phyloP scores from a whole-genome alignment of 176 grass and related monocot genomes.

The Luzula sylvatica region DNA sequence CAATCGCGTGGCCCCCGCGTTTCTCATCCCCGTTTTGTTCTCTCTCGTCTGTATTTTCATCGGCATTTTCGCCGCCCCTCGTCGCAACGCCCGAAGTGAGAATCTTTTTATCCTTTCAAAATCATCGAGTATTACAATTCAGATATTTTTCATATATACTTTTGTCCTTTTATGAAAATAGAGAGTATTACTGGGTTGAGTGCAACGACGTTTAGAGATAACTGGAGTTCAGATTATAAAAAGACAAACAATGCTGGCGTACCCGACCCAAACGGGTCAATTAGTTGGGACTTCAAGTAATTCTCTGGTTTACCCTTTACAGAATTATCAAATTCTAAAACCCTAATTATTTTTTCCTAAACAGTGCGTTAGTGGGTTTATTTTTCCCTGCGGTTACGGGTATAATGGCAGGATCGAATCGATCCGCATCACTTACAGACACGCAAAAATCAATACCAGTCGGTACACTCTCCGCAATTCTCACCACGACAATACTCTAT shows the following conservation, averaged over 20 bases:
- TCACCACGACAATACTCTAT: slow-evolving; percentile 79
- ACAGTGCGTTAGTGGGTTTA: slow-evolving; percentile 93
- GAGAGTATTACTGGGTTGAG: slow-evolving; percentile 84
- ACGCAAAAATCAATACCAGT: slow-evolving; percentile 96
- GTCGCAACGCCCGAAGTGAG: slow-evolving; percentile 69
- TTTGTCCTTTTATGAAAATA: slow-evolving; percentile 14
- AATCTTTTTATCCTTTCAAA: slow-evolving; percentile 11
- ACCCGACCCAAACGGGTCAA: slow-evolving; percentile 73
- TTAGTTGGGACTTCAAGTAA: slow-evolving; percentile 99
- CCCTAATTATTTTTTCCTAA: too few relatives aligned
- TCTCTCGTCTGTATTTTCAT: slow-evolving; percentile 89
- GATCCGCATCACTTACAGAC: slow-evolving; percentile 89
- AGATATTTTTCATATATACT: background rate
- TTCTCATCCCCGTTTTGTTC: slow-evolving; percentile 88
- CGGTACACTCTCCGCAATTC: slow-evolving; percentile 76
- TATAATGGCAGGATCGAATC: slow-evolving; percentile 98
- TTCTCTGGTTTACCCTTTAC: background rate
- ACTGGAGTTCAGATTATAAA: slow-evolving; percentile 87
- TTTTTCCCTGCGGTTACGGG: slow-evolving; percentile 98
- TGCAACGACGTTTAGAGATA: slow-evolving; percentile 65
- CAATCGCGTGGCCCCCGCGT: slow-evolving; percentile 87
- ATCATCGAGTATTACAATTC: too few relatives aligned
- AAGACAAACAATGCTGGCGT: slow-evolving; percentile 91
- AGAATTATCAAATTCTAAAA: too few relatives aligned
- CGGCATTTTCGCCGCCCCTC: slow-evolving; percentile 88